Percentiles rank a stretch among this genome's conserved stretches.
phyloP scores from a whole-genome alignment of 2,329 filamentous ascomycete genomes.

The Calonectria pauciramosa region DNA sequence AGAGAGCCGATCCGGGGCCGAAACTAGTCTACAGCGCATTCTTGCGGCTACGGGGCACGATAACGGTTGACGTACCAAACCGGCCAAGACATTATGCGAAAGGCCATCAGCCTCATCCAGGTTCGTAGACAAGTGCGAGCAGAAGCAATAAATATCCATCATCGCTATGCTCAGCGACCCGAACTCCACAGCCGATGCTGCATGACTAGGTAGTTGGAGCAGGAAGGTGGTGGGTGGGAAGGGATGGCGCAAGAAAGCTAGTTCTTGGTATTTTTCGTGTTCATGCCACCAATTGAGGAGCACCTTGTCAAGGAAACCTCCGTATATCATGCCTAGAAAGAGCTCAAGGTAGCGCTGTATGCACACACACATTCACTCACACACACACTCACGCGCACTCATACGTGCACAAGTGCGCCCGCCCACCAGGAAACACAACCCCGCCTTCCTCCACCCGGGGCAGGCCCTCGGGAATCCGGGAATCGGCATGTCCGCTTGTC shows the following conservation, averaged over 20 bases:
- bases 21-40: slow-evolving; percentile 18
- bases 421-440: neutral
- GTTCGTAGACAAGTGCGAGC: neutral
- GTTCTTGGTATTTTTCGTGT: neutral
- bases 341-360: neutral
- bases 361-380: slow-evolving; percentile 2
- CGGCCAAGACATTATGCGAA: slow-evolving; percentile 18
- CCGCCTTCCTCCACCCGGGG: slow-evolving; percentile 18
- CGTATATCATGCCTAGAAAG: slow-evolving; percentile 20
- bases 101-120: slow-evolving; percentile 21
- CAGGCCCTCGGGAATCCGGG: slow-evolving; percentile 27
- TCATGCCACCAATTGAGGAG: neutral
- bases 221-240: slow-evolving; percentile 1
- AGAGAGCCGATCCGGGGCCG: neutral
- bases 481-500: slow-evolving; percentile 23
- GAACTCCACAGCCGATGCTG: slow-evolving; percentile 3
- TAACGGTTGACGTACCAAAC: slow-evolving; percentile 13
- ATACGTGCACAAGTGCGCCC: neutral
- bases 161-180: neutral
- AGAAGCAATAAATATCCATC: neutral
- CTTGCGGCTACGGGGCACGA: slow-evolving; percentile 24
- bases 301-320: neutral
- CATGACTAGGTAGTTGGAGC: neutral
- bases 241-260: neutral
- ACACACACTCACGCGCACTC: neutral